Base-by-base conservation (phyloP, 1,139 yeast genomes). In the Magnusiomyces sp. region DNA sequence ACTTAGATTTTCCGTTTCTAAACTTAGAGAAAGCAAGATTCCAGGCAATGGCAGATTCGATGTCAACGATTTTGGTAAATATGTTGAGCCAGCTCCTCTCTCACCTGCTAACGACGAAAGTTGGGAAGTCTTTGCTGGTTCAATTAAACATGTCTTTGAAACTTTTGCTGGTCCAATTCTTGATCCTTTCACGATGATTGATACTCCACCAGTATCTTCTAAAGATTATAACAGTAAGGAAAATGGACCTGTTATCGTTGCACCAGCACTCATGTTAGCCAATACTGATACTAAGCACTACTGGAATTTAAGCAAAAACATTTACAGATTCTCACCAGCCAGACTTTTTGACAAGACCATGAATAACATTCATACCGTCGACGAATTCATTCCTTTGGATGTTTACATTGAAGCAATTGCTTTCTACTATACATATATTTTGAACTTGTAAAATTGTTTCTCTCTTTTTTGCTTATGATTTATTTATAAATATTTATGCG, bases 241-340 rank as follows among this genome's bases (percentile, higher is more conserved):
- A 20, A 39, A 39, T 13, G 27, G 27, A 13, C 29, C 42, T 14
- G 50, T 78, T 29, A 67, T 81, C 29, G 71, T 83, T 47, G 70
- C 89, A 1, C 94, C 95, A 9, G 71, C 77, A 14, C 62, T 85
- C 46, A 77, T 84, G 79, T 74, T 86, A 4, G 95, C 86, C 31
- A 88, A 88, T 66, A 88, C 96, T 2, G 96, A 88, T 63, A 87
- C 95, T 11, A 76, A 78, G 62, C 76, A 79, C 62, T 87, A 83
- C 68, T 85, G 94, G 90, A 66, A 72, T 47, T 71, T 88, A 62
- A 77, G 89, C 14, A 71, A 72, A 50, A 78, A 84, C 62, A 85
- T 88, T 53, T 86, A 74, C 71, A 75, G 96, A 59, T 82, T 75
- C 65, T 63, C 74, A 17, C 84, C 83, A 0, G 54, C 54, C 7